Evolutionary conservation across 139 green algal species (phyloP).

Genomic region (Pycnococcus provasolii): DNA sequence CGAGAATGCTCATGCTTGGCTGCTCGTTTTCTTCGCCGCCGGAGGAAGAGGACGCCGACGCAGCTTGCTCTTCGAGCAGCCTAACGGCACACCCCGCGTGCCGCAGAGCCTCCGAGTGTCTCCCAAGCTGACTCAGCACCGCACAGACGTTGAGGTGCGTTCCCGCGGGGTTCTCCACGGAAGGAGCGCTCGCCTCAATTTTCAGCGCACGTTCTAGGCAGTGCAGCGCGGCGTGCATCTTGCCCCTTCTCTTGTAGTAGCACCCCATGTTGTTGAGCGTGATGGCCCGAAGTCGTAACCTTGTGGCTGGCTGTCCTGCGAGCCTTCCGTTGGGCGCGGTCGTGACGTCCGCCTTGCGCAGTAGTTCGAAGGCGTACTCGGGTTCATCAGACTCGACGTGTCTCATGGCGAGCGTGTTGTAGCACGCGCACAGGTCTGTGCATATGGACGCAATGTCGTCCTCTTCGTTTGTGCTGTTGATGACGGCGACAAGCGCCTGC

Average conservation of each 20-base stretch:
- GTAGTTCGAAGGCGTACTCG: slow-evolving; percentile 7
- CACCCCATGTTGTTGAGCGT: slow-evolving; percentile 26
- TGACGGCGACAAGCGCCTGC: too few species aligned
- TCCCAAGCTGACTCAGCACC: slow-evolving; percentile 8
- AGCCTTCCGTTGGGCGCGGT: neutral
- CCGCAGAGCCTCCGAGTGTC: slow-evolving; percentile 6
- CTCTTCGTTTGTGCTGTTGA: too few species aligned
- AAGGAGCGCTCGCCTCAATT: slow-evolving; percentile 8
- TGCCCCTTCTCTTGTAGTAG: slow-evolving; percentile 13
- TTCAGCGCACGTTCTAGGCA: slow-evolving; percentile 13
- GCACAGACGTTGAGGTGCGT: slow-evolving; percentile 23
- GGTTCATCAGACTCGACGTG: slow-evolving; percentile 12
- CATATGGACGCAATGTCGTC: too few species aligned
- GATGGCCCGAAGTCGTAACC: neutral
- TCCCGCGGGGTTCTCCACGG: slow-evolving; percentile 17
- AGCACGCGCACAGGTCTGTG: neutral
- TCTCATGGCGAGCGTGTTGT: slow-evolving; percentile 14
- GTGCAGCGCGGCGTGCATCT: slow-evolving; percentile 15
- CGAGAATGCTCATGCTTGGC: neutral
- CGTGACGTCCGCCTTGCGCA: slow-evolving; percentile 17
- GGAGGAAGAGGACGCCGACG: neutral
- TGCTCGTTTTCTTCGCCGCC: neutral
- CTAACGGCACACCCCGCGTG: neutral
- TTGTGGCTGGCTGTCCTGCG: neutral
- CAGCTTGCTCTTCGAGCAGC: neutral